Conservation (phyloP, 1,139 yeast species). For the Pneumocystis wakefieldiae region DNA sequence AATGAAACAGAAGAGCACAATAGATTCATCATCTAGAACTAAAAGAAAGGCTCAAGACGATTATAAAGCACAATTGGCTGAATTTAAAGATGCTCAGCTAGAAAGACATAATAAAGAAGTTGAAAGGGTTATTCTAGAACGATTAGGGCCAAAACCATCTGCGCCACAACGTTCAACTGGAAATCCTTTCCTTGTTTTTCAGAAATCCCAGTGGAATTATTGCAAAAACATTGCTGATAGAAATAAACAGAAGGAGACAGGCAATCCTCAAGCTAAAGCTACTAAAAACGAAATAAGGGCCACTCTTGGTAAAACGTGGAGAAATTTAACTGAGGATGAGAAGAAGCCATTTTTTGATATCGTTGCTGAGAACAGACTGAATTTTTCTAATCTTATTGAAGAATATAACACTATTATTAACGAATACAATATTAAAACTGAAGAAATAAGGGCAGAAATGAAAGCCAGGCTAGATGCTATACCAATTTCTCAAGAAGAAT, state of each 20-base stretch:
- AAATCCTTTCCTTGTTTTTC: constrained; percentile 31
- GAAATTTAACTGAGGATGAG: constrained; percentile 27
- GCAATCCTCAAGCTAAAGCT: constrained; percentile 24
- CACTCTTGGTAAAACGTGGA: constrained; percentile 30
- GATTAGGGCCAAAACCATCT: constrained; percentile 28
- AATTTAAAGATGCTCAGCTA: constrained; percentile 8
- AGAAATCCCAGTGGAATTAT: constrained; percentile 31
- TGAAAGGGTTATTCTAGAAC: constrained; percentile 18
- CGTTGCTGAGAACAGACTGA: constrained; percentile 5
- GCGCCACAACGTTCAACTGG: constrained; percentile 29
- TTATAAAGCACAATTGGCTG: constrained; percentile 4
- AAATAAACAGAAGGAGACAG: constrained; percentile 21
- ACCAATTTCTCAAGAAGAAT: constrained; percentile 23
- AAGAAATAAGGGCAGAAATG: constrained; percentile 28
- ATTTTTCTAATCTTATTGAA: constrained; percentile 24
- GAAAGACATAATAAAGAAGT: constrained; percentile 22
- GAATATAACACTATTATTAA: constrained; percentile 23
- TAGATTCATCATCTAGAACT: neutral
- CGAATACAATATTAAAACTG: constrained; percentile 28
- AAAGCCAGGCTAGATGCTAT: constrained; percentile 24
- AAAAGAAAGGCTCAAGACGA: neutral
- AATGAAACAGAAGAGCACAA: neutral
- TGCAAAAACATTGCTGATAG: constrained; percentile 27
- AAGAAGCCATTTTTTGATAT: constrained; percentile 24
- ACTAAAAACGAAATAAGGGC: constrained; percentile 31